Evolutionary conservation across 805 yeast genomes (phyloP), one percentile per base, ranked within the genome.

Genomic region (Zygosaccharomyces bisporus): DNA sequence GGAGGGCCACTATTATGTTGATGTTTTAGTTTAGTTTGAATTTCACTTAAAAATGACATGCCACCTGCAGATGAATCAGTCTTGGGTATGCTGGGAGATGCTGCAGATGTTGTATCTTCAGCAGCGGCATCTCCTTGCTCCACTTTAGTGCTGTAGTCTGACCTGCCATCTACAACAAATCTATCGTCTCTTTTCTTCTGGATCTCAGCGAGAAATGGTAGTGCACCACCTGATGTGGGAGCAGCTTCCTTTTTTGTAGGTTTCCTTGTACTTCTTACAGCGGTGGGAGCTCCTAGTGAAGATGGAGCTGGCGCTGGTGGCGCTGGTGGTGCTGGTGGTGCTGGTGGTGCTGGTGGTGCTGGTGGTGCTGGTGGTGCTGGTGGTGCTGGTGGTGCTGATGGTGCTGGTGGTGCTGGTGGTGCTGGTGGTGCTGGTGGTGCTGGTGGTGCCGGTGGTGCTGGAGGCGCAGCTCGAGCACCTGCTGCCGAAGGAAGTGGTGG

Each of bases 191-290:
- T 65, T 49, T 72, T 70, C 25, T 67, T 70, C 52, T 74, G 75
- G 42, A 76, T 76, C 47, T 76, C 75, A 3, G 75, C 71, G 9
- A 76, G 61, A 54, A 76, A 75, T 3, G 80, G 80, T 13, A 75
- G 55, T 1, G 75, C 72, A 2, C 73, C 75, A 8, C 60, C 55
- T 44, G 55, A 30, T 6, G 44, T 29, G 4, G 53, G 19, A 9
- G 49, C 17, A n/a, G 42, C 6, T 14, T 37, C 40, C 7, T 37
- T 24, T n/a, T 14, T 16, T 5, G 33, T 14, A 9, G 53, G 42
- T 8, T 39, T 17, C n/a, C 39, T 41, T 24, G 64, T 46, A 1
- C 61, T 48, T 4, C 58, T 43, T 14, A 59, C 50, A 12, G 60
- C 39, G 12, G 66, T 50, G 5, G 63, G 42, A 12, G 68, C 49